Percentiles rank a stretch among this genome's conserved stretches.
Evolutionary conservation across 2,329 filamentous ascomycete species (phyloP).

Genomic region (Xylaria sp.): DNA sequence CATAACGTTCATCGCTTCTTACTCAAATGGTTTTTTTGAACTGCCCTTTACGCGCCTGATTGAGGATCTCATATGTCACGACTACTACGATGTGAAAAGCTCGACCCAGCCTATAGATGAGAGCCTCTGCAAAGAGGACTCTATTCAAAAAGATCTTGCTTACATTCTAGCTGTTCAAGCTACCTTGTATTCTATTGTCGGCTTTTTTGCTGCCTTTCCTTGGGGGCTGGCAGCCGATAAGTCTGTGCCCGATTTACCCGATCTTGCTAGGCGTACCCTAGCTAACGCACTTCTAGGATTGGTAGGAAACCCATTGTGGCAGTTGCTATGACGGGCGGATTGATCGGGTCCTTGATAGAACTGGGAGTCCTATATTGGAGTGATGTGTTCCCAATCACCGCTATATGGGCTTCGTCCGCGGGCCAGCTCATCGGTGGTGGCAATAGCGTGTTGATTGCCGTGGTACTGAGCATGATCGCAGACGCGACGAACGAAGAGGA

Average conservation of each 20-base stretch:
- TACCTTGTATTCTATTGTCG: conserved; percentile 48
- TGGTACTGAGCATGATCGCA: conserved; percentile 51
- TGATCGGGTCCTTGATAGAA: conserved; percentile 43
- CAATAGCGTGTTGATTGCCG: conserved; percentile 47
- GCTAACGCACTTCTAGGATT: conserved; percentile 41
- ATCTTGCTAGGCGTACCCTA: neutral
- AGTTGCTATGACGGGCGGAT: conserved; percentile 48
- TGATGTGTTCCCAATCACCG: conserved; percentile 48
- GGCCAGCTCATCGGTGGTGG: conserved; percentile 52
- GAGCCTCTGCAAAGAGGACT: conserved; percentile 50
- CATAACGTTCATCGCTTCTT: conserved; percentile 49
- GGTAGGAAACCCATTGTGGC: conserved; percentile 52
- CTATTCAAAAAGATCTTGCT: conserved; percentile 52
- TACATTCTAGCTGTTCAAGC: conserved; percentile 49
- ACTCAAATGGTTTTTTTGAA: conserved; percentile 46
- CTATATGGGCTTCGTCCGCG: conserved; percentile 51
- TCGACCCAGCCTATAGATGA: conserved; percentile 49
- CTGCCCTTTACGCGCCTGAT: conserved; percentile 51
- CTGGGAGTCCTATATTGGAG: conserved; percentile 50
- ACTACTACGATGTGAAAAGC: conserved; percentile 47
- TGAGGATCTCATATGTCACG: conserved; percentile 54
- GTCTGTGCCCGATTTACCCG: conserved; percentile 26
- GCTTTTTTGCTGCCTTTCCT: conserved; percentile 51
- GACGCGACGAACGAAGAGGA: conserved; percentile 47
- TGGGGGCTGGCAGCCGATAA: conserved; percentile 52